phyloP scores from a whole-genome alignment of 208 protist genomes.

The Trypanosomatidae sp. region DNA sequence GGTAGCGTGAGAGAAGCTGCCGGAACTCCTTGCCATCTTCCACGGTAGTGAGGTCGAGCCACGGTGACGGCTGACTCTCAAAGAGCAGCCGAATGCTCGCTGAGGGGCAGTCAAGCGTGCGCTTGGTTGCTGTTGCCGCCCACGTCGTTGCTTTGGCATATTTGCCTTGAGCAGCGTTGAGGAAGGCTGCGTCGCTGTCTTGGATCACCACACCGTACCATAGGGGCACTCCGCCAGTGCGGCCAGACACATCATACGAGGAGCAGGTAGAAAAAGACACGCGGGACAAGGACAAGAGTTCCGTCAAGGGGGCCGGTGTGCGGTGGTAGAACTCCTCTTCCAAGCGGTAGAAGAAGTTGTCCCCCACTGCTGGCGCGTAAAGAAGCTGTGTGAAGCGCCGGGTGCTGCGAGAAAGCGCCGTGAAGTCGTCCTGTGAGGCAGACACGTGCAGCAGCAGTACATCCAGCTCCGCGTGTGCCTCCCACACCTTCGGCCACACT shows the following conservation, averaged over 20 bases:
- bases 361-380: constrained; percentile 17
- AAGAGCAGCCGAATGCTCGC: constrained; percentile 23
- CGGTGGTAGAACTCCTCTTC: constrained; percentile 29
- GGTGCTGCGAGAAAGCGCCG: constrained; percentile 17
- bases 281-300: constrained; percentile 15
- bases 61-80: constrained; percentile 23
- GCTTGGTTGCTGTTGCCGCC: constrained; percentile 1
- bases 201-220: constrained; percentile 32
- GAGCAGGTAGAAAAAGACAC: not conserved
- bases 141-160: not conserved
- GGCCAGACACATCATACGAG: not conserved
- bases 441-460: constrained; percentile 54
- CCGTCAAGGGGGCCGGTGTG: constrained; percentile 18
- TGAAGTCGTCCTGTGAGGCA: constrained; percentile 38
- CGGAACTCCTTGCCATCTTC: constrained; percentile 13
- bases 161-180: constrained; percentile 1
- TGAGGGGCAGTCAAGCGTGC: not conserved
- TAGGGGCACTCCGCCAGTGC: constrained; percentile 12
- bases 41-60: constrained; percentile 20
- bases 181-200: constrained; percentile 9
- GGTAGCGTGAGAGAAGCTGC: constrained; percentile 15
- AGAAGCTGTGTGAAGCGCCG: constrained; percentile 17
- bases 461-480: constrained; percentile 17
- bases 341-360: constrained; percentile 19
- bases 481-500: constrained; percentile 22